Evolutionary conservation across 2,329 filamentous ascomycete genomes (phyloP), one percentile per base, ranked within the genome.

Genomic region (Colletotrichum neosansevieriae): DNA sequence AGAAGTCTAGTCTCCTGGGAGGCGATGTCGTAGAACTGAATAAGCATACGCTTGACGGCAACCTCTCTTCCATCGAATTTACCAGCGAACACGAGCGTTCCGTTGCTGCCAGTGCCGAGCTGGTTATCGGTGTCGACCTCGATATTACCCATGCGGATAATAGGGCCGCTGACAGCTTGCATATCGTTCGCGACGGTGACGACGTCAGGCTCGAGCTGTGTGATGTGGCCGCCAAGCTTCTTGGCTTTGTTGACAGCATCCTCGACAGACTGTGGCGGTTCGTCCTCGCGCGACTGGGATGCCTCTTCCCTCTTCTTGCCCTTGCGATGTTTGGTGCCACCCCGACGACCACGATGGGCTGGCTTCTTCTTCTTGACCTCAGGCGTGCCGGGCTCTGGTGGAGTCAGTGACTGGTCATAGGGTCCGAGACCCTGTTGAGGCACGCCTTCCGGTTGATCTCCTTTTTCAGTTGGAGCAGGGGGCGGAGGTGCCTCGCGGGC

Each of bases 41-140:
- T 93, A 69, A 98, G 85, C 94, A 99, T 97, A 38, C 96, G 90
- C 84, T 99, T 99, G 54, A 99, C 94, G 1, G 96, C 96, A 29
- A 99, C 95, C 50, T 94, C 92, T 58, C 94, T 91, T 24, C 94
- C 94, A 77, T 97, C 96, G 77, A 97, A 98, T 61, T 91, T 93
- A n/a, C 96, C 96, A 56, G 93, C 91, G 78, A 96, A 98, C 0
- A 99, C 96, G 60, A 97, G 90, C 0, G 96, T 99, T n/a, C 96
- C 96, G 76, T 98, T 97, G 78, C 95, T 98, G 62, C 96, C 96
- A 67, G 93, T 91, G 21, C 89, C 89, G 34, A 92, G 83, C 71
- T 90, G 86, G 73, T 86, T 83, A 51, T 90, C 86, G 50, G 86
- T 86, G 71, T 91, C 85, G 59, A 91, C 89, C 72, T 90, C 86